A percentile compares a stretch with the other conserved stretches of the same genome.
Conservation (phyloP, 345 rosid species). For the Heritiera littoralis region DNA sequence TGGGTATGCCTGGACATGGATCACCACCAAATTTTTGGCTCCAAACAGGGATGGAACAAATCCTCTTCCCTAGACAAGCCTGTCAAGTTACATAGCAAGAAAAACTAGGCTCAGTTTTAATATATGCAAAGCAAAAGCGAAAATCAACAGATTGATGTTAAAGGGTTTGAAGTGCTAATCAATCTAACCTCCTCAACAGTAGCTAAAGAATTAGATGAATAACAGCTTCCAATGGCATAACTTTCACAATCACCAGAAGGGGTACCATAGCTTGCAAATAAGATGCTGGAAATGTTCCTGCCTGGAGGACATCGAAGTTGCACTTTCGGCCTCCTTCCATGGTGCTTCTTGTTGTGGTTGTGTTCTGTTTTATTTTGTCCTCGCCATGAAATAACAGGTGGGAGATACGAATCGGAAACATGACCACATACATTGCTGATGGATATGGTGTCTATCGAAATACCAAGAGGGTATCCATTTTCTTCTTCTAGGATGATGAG, state of each 20-base stretch:
- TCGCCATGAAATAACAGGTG: conserved; percentile 34
- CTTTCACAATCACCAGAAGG: conserved; percentile 28
- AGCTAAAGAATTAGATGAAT: conserved; percentile 45
- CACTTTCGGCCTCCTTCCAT: conserved; percentile 26
- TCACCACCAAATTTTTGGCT: conserved; percentile 43
- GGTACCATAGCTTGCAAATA: conserved; percentile 37
- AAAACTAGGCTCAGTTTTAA: conserved; percentile 12
- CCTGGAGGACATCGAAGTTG: conserved; percentile 30
- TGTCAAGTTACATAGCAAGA: conserved; percentile 21
- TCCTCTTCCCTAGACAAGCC: conserved; percentile 57
- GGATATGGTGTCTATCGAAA: conserved; percentile 47
- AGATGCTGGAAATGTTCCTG: conserved; percentile 29
- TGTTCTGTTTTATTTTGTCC: conserved; percentile 11
- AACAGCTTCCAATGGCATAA: conserved; percentile 49
- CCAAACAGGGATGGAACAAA: conserved; percentile 47
- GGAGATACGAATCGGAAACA: conserved; percentile 26
- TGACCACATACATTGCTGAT: conserved; percentile 36
- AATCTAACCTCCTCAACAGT: conserved; percentile 44
- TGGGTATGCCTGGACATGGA: conserved; percentile 52
- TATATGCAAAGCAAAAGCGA: not conserved
- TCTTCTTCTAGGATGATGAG: conserved; percentile 61
- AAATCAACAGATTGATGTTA: not conserved
- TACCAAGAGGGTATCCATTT: conserved; percentile 49
- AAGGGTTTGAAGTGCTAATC: not conserved
- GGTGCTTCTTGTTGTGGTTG: not conserved